Evolutionary conservation across 192 early-diverging fungal species (phyloP).

Genomic region (Linnemannia zychae): DNA sequence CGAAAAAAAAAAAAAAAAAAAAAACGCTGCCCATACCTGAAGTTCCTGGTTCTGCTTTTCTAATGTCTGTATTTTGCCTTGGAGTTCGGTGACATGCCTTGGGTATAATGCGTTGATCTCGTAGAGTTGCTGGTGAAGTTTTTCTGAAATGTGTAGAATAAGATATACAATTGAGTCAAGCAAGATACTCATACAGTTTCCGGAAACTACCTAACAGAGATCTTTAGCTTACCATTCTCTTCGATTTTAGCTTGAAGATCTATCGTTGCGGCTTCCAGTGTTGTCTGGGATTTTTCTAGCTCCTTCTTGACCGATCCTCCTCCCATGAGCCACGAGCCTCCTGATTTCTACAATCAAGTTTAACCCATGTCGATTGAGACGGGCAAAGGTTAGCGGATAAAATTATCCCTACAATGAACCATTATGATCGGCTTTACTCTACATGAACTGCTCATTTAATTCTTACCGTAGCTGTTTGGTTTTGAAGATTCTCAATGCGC

Average conservation of each 20-base stretch:
- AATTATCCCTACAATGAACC: background rate
- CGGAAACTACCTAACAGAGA: background rate
- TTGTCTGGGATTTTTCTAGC: constrained; percentile 64
- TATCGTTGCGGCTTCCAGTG: constrained; percentile 61
- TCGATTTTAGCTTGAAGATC: constrained; percentile 69
- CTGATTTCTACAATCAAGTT: constrained; percentile 28
- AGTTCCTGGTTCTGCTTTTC: constrained; percentile 64
- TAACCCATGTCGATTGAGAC: no score
- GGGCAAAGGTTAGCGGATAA: background rate
- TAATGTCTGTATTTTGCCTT: constrained; percentile 61
- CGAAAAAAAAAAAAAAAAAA: background rate
- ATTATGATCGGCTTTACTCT: background rate
- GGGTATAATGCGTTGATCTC: constrained; percentile 68
- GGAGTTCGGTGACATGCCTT: constrained; percentile 59
- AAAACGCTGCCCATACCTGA: constrained; percentile 61
- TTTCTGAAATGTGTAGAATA: constrained; percentile 36
- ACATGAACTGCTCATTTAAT: background rate
- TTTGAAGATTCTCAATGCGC: constrained; percentile 70
- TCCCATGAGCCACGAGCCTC: constrained; percentile 54
- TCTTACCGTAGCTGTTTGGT: constrained; percentile 44
- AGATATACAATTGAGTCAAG: background rate
- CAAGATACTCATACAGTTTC: background rate
- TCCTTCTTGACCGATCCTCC: constrained; percentile 68
- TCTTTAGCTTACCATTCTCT: constrained; percentile 65
- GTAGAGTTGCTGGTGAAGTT: constrained; percentile 63